phyloP scores from a whole-genome alignment of 352 stramenopile genomes.

The Globisporangium heterothallicum region DNA sequence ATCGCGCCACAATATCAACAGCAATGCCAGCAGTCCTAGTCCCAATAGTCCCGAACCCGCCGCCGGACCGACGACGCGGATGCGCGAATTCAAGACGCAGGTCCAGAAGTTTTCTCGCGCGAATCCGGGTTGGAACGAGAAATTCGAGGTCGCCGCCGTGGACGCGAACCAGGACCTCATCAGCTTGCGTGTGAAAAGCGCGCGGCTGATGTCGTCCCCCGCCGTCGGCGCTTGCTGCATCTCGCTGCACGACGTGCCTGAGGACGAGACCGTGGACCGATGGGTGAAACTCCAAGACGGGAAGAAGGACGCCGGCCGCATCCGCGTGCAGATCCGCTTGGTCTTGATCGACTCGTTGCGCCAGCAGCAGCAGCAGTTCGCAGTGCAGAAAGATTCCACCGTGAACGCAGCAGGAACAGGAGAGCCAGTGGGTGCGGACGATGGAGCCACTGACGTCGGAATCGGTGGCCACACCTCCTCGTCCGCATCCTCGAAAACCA shows the following conservation, averaged over 20 bases:
- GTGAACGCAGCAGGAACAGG: no score
- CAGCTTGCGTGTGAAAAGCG: slow-evolving; percentile 69
- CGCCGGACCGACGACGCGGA: slow-evolving; percentile 7
- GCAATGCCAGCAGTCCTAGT: background rate
- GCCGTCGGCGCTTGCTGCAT: slow-evolving; percentile 50
- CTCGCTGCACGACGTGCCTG: slow-evolving; percentile 33
- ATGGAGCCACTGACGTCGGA: no score
- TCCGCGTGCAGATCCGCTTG: slow-evolving; percentile 66
- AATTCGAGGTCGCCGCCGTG: slow-evolving; percentile 58
- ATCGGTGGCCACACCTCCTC: no score
- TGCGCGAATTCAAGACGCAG: slow-evolving; percentile 59
- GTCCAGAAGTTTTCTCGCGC: slow-evolving; percentile 47
- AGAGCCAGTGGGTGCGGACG: no score
- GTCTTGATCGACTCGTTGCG: slow-evolving; percentile 25
- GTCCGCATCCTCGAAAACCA: no score
- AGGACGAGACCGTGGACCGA: slow-evolving; percentile 42
- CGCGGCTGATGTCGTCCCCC: slow-evolving; percentile 55
- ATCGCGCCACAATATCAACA: background rate
- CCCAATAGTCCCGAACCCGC: background rate
- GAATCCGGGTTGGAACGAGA: slow-evolving; percentile 72
- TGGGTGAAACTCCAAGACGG: slow-evolving; percentile 52
- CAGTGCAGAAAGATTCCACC: no score
- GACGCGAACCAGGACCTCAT: slow-evolving; percentile 45
- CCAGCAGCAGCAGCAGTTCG: slow-evolving; percentile 7
- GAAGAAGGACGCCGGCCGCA: slow-evolving; percentile 49